Evolutionary conservation across 768 basidiomycete species (phyloP), one percentile per base, ranked within the genome.

Genomic region (Coprinellus aureogranulatus): DNA sequence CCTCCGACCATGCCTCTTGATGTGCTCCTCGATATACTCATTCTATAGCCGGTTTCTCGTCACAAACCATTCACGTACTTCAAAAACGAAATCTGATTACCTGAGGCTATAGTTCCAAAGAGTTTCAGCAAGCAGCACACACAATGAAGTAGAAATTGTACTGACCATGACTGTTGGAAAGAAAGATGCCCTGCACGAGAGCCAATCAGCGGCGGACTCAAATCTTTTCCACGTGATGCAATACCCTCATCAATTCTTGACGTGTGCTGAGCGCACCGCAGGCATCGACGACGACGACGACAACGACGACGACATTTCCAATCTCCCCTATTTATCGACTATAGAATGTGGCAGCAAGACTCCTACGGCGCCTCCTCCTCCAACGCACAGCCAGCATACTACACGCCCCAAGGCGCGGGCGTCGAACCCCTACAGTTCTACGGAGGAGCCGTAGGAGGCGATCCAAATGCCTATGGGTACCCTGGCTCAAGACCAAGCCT

Each of bases 11-110:
- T 98, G 92, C 53, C 94, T 88, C 77, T 93, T 94, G 73, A 98
- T 95, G 69, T 92, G 90, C 79, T 99, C 96, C 73, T 98, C 96
- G 74, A 99, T 98, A 73, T 98, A 98, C 72, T 98, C 95, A 81
- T 98, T 98, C 92, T 99, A 56, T 11, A 51, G 40, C 52, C 11
- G 47, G 25, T 27, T 6, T 34, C 6, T n/a, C 27, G 52, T 56
- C 23, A 34, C 37, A 22, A 25, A 52, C n/a, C 20, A 55, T 22
- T 11, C n/a, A 18, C 40, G 34, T 46, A n/a, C 14, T 37, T 18
- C 25, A 25, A 23, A 14, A 8, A 26, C 2, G 18, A 41, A 8
- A 25, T 44, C 30, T 1, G 54, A 59, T 54, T 77, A 88, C 88
- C 84, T 89, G 88, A 67, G 88, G 88, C 88, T 90, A 63, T 60